phyloP scores from a whole-genome alignment of 2,329 filamentous ascomycete species.

The Aspergillus eucalypticola region DNA sequence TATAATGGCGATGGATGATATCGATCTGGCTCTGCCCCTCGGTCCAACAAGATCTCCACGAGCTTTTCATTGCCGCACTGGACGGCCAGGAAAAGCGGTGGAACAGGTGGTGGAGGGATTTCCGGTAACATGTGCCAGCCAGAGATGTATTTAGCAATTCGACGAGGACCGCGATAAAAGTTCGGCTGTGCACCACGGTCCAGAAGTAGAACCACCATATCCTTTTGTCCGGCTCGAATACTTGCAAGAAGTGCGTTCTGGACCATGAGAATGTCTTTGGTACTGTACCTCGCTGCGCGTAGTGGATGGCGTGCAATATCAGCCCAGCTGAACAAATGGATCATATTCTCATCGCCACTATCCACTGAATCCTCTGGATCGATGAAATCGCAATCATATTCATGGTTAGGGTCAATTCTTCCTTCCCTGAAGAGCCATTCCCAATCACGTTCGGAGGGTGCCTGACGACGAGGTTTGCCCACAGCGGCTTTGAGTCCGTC shows the following conservation, averaged over 20 bases:
- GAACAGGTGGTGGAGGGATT: background rate
- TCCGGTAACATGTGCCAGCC: too few relatives aligned
- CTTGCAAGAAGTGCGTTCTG: background rate
- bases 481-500: background rate
- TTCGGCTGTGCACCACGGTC: background rate
- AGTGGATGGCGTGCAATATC: background rate
- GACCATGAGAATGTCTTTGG: background rate
- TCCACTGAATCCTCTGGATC: background rate
- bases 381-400: too few relatives aligned
- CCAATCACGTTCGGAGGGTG: background rate
- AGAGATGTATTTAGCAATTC: background rate
- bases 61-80: background rate
- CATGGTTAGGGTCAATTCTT: too few relatives aligned
- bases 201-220: background rate
- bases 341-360: background rate
- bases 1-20: background rate
- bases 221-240: background rate
- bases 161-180: background rate
- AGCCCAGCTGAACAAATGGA: background rate
- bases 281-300: background rate
- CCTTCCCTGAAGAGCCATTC: too few relatives aligned
- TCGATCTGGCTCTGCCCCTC: background rate
- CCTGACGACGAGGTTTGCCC: background rate
- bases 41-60: background rate
- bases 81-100: background rate